These are phyloP conservation scores for Chytriomyces confervae DNA, from an alignment of 192 early-diverging fungal species.

Conservation along the genomic window DNA sequence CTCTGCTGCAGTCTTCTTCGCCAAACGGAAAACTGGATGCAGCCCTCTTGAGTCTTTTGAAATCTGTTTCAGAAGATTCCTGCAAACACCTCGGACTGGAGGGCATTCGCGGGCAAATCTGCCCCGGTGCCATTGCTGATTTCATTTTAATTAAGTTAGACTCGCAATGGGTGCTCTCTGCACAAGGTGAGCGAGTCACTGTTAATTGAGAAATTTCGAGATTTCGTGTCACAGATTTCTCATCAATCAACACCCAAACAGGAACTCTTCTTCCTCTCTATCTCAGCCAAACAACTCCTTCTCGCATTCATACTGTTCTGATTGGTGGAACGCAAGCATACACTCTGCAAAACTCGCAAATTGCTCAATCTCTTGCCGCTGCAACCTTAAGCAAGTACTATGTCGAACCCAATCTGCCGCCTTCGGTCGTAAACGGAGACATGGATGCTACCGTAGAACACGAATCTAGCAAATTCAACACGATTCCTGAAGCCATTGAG, in stretches of 20 bases:
- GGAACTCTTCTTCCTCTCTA: constrained; percentile 34
- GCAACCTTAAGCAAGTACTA: constrained; percentile 43
- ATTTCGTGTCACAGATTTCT: not conserved
- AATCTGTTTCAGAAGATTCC: constrained; percentile 19
- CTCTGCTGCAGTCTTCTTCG: not conserved
- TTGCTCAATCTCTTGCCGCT: constrained; percentile 35
- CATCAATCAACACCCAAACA: not conserved
- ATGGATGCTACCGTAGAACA: too few species aligned
- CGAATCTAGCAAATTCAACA: constrained; percentile 60
- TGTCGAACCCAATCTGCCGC: constrained; percentile 33
- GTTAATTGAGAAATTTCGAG: not conserved
- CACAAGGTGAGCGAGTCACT: constrained; percentile 28
- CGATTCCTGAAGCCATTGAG: constrained; percentile 68
- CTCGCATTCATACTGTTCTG: constrained; percentile 38
- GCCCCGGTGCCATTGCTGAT: constrained; percentile 26
- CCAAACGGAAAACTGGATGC: constrained; percentile 1
- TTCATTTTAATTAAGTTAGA: constrained; percentile 38
- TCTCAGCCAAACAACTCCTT: constrained; percentile 14
- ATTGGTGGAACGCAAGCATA: constrained; percentile 35
- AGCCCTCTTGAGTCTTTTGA: not conserved
- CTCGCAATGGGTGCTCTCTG: constrained; percentile 23
- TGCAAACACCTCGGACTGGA: constrained; percentile 21
- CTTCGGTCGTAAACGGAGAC: not conserved
- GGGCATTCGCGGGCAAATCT: constrained; percentile 7
- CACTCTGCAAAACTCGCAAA: constrained; percentile 12